phyloP scores from a whole-genome alignment of 176 grass and related monocot species.

The Oryza rufipogon region DNA sequence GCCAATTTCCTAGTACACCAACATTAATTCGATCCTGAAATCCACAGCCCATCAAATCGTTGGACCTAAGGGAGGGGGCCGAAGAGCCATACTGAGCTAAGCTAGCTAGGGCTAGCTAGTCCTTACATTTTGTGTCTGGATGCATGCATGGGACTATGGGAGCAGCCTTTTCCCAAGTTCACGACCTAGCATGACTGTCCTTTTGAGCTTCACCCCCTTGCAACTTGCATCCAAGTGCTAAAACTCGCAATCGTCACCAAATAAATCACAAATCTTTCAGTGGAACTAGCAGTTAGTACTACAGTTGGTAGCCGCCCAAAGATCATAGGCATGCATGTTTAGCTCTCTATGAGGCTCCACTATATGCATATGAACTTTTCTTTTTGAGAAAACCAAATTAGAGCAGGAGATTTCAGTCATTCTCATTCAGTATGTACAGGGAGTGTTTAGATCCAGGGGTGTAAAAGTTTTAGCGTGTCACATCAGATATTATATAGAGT shows the following conservation, averaged over 20 bases:
- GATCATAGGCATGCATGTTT: conserved; percentile 30
- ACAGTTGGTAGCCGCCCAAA: conserved; percentile 22
- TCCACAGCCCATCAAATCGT: conserved; percentile 56
- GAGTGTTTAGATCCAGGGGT: too few species aligned
- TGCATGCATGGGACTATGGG: conserved; percentile 38
- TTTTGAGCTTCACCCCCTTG: conserved; percentile 41
- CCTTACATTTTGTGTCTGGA: conserved; percentile 43
- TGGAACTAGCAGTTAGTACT: conserved; percentile 35
- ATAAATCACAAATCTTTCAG: conserved; percentile 53
- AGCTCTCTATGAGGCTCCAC: not conserved
- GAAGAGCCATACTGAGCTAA: conserved; percentile 43
- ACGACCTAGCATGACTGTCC: conserved; percentile 49
- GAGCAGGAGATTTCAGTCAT: too few species aligned
- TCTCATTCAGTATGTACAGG: too few species aligned
- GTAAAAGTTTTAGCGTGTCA: too few species aligned
- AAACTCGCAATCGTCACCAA: conserved; percentile 41
- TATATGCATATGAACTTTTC: not conserved
- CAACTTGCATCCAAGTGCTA: conserved; percentile 50
- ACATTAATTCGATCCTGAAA: conserved; percentile 54
- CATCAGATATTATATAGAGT: too few species aligned
- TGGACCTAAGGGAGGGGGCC: conserved; percentile 37
- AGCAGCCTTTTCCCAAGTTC: conserved; percentile 57
- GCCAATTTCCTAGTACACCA: conserved; percentile 48
- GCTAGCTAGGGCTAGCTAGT: conserved; percentile 50
- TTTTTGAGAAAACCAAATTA: not conserved